Percentiles rank a stretch among this genome's conserved stretches.
phyloP scores from a whole-genome alignment of 192 early-diverging fungal species.

The Diversispora epigaea region DNA sequence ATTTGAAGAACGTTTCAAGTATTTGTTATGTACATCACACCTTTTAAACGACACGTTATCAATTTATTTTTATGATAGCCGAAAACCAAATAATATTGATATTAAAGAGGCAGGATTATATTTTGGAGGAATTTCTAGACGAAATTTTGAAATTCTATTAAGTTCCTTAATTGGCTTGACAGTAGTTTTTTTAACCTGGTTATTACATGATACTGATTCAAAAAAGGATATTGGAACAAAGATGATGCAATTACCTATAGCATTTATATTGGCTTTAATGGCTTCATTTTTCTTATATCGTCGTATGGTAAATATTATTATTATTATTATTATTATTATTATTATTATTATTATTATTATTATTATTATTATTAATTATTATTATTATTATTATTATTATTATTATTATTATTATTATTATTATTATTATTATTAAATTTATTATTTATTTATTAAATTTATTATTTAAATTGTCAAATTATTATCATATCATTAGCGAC shows the following conservation, averaged over 20 bases:
- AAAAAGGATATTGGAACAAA: constrained; percentile 1
- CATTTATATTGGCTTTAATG: constrained; percentile 28
- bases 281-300: constrained; percentile 43
- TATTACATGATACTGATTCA: constrained; percentile 12
- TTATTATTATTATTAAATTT: neutral
- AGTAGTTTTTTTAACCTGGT: constrained; percentile 31
- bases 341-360: neutral
- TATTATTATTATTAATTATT: constrained; percentile 5
- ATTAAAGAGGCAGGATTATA: constrained; percentile 28
- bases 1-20: constrained; percentile 61
- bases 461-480: no score
- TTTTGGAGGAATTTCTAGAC: constrained; percentile 12
- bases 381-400: constrained; percentile 9
- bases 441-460: constrained; percentile 9
- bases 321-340: neutral
- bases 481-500: constrained; percentile 37
- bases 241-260: constrained; percentile 22
- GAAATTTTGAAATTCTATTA: constrained; percentile 32
- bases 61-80: constrained; percentile 43
- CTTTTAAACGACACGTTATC: constrained; percentile 49
- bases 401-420: neutral
- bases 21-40: constrained; percentile 58
- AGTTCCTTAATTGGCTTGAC: constrained; percentile 20
- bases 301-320: constrained; percentile 39
- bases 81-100: constrained; percentile 35